A percentile compares a stretch with the other conserved stretches of the same genome.
These are phyloP conservation scores for Globisporangium paroecandrum DNA, from an alignment of 352 stramenopile species.

Conservation along the genomic window DNA sequence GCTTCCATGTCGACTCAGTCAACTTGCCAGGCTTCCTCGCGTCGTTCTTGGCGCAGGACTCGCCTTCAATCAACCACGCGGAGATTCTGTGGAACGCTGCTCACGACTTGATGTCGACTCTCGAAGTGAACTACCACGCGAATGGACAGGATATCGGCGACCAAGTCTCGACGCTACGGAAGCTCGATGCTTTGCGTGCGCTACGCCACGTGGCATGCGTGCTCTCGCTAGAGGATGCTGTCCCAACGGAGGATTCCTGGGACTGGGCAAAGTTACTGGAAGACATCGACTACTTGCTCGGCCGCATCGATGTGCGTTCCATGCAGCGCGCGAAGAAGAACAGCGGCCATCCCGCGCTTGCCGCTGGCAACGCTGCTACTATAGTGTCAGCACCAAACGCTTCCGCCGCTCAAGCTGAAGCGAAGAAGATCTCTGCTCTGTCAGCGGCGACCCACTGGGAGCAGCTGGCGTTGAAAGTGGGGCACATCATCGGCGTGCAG, in stretches of 20 bases:
- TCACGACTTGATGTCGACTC: conserved; percentile 83
- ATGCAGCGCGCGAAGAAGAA: conserved; percentile 27
- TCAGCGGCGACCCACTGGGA: conserved; percentile 58
- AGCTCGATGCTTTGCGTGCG: conserved; percentile 60
- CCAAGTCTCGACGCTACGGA: conserved; percentile 44
- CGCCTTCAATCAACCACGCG: conserved; percentile 86
- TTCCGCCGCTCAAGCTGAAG: neutral
- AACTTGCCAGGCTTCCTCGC: conserved; percentile 89
- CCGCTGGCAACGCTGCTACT: neutral
- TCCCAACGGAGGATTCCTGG: conserved; percentile 73
- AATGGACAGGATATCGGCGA: conserved; percentile 42
- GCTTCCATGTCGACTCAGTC: conserved; percentile 92
- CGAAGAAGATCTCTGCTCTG: conserved; percentile 10
- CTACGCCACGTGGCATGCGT: conserved; percentile 62
- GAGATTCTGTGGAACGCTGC: conserved; percentile 93
- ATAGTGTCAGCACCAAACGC: neutral
- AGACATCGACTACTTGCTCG: conserved; percentile 65
- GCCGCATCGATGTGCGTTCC: conserved; percentile 51
- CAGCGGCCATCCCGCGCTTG: conserved; percentile 17
- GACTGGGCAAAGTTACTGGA: conserved; percentile 77
- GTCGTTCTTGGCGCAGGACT: conserved; percentile 89
- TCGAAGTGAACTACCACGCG: conserved; percentile 76
- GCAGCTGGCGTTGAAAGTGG: conserved; percentile 49
- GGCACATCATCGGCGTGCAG: conserved; percentile 67
- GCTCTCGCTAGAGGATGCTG: conserved; percentile 59